phyloP scores from a whole-genome alignment of 2,329 filamentous ascomycete species.

The Diaporthe aspalathi region DNA sequence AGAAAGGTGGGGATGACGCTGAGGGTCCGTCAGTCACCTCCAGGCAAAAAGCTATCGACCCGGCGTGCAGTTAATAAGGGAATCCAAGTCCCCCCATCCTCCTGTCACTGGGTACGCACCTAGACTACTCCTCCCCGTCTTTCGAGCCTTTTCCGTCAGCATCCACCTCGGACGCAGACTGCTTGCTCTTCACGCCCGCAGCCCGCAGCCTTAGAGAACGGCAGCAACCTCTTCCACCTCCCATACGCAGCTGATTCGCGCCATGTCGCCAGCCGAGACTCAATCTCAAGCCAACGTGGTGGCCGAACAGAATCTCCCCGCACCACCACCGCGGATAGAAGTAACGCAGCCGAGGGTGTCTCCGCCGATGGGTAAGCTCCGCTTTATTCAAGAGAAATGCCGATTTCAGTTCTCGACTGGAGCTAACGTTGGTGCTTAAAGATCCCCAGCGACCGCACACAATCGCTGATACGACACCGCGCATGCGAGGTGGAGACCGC shows the following conservation, averaged over 20 bases:
- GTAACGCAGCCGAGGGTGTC: constrained; percentile 28
- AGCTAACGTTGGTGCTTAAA: constrained; percentile 30
- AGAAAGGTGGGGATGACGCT: constrained; percentile 27
- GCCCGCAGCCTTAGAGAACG: not conserved
- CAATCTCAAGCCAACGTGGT: constrained; percentile 33
- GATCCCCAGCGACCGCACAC: constrained; percentile 46
- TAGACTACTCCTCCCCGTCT: not conserved
- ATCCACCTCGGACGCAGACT: not conserved
- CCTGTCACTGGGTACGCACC: accelerated
- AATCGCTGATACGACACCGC: constrained; percentile 40
- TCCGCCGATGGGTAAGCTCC: constrained; percentile 36
- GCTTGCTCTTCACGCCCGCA: not conserved
- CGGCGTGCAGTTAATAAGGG: not conserved
- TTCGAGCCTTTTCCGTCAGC: not conserved
- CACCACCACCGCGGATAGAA: constrained; percentile 23
- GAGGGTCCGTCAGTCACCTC: not conserved
- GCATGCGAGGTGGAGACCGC: constrained; percentile 47
- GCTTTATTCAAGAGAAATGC: not conserved
- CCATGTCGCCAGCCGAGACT: constrained; percentile 32
- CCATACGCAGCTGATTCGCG: constrained; percentile 9
- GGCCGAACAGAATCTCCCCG: constrained; percentile 34
- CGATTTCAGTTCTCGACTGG: not conserved
- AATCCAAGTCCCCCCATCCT: not conserved
- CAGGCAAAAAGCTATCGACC: not conserved
- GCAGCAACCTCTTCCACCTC: not conserved